Base-by-base conservation (phyloP, 177 flowering plant genomes). In the Vitis hybrid region DNA sequence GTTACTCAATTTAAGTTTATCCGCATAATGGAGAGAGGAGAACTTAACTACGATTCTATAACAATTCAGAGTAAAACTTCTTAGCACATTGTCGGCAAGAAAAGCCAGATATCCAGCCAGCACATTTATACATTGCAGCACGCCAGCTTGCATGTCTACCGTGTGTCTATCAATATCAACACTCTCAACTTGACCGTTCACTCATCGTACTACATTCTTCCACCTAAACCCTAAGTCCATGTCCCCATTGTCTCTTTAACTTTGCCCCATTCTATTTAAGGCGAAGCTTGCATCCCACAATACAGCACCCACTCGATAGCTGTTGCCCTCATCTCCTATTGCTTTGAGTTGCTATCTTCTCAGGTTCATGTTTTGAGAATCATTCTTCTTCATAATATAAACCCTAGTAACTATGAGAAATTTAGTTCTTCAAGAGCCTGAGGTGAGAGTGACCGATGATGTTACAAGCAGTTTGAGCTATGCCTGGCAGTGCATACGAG, bases 401-500 rank as follows among this genome's bases (percentile, higher is more conserved):
- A 51, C 33, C 14, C 20, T 48, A 60, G 49, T 16, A 56, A 72
- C 64, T 60, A 83, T 84, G 87, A 73, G 82, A 63, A 75, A 71
- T 67, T 55, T 82, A 29, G 72, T 62, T 57, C 65, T 75, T 39
- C 61, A 55, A 48, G 78, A 77, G 50, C 75, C 75, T 16, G 68
- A 68, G n/a, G 67, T 64, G 51, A 72, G 18, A 29, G 69, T 64
- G 59, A 33, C 61, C 62, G 70, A 70, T 26, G 75, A 78, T 60
- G 75, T 62, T 10, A 62, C 77, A 1, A 74, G 72, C 20, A 74
- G 72, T 11, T 70, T 85, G 15, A 65, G 72, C 52, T 53, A 76
- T 26, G 63, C 70, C 33, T 84, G 86, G 86, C 64, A 79, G 48
- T 55, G 49, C 19, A 67, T 86, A 18, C 70, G 77, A 55, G 71